Evolutionary conservation across 2,329 filamentous ascomycete species (phyloP), one percentile per base, ranked within the genome.

Genomic region (Spiromastix sp.): DNA sequence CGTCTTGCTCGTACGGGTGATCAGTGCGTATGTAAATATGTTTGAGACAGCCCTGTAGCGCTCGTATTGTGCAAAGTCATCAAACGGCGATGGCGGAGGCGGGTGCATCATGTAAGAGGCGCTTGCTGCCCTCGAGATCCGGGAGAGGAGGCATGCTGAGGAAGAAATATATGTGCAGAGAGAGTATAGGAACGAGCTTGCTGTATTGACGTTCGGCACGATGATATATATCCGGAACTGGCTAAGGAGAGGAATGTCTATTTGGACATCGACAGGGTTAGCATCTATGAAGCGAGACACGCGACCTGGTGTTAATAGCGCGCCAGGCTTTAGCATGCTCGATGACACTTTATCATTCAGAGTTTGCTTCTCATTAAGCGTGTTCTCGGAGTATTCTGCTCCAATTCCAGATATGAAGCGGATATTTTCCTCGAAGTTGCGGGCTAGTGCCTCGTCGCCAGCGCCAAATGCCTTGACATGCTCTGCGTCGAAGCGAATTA

Each of bases 221-320:
- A 87, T 71, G 41, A 86, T 69, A 54, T 82, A 85, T 30, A 85
- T 71, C 32, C 79, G 72, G 63, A 86, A 87, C 50, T 87, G 82
- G 17, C 81, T 78, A 4, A 86, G 64, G 57, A 85, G 72, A 2
- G 82, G 82, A 29, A 86, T 82, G 49, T 86, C 82, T 4, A 85
- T 72, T 52, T 87, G 80, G 18, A 86, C 63, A 46, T 86, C 78
- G 27, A 87, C 74, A 0, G 81, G 81, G 48, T 86, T 87, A 3
- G 81, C 77, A 56, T 87, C 82, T 34, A 85, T 72, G 51, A 80
- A 85, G 18, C 82, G 71, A 1, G 79, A 81, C 12, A 79, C 80
- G 56, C 75, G 81, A 26, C 77, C 77, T 2, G 81, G 81, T 3
- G 77, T 71, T 17, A 82, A 64, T 15, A 74, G 50, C 4, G 52